A percentile compares a stretch with the other conserved stretches of the same genome.
phyloP scores from a whole-genome alignment of 2,329 filamentous ascomycete genomes.

The Penicillium sp. region DNA sequence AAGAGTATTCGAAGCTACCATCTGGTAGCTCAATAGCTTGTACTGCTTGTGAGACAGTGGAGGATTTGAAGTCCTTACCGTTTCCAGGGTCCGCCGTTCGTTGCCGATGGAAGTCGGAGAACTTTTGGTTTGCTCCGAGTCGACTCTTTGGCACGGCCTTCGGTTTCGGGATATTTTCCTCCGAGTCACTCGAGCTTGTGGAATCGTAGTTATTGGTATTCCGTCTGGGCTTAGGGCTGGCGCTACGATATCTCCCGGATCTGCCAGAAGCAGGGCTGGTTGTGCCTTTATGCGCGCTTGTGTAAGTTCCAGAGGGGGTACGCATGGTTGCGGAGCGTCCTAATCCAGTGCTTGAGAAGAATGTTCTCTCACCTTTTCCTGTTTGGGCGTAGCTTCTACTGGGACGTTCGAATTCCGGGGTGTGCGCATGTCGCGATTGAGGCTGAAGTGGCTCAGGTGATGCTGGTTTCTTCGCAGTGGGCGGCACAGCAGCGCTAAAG shows the following conservation, averaged over 20 bases:
- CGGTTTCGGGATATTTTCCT: constrained; percentile 36
- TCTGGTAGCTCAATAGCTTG: background rate
- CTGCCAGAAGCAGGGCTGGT: constrained; percentile 34
- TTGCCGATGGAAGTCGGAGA: constrained; percentile 26
- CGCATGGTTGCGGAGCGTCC: constrained; percentile 55
- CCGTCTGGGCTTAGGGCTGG: constrained; percentile 43
- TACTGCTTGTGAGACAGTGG: constrained; percentile 3
- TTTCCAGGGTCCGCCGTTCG: constrained; percentile 25
- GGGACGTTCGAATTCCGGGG: constrained; percentile 50
- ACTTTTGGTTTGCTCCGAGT: constrained; percentile 32
- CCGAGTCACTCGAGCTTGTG: constrained; percentile 43
- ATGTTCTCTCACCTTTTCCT: constrained; percentile 56
- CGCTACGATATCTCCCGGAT: constrained; percentile 42
- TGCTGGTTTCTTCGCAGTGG: constrained; percentile 44
- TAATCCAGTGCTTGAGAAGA: constrained; percentile 53
- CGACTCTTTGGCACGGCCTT: constrained; percentile 45
- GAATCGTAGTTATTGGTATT: constrained; percentile 33
- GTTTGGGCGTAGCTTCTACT: constrained; percentile 56
- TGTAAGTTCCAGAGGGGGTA: constrained; percentile 45
- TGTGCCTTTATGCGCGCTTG: constrained; percentile 38
- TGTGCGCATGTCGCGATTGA: constrained; percentile 3
- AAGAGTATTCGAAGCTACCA: background rate
- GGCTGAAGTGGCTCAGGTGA: constrained; percentile 28
- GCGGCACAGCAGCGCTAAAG: constrained; percentile 41
- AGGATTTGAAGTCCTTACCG: constrained; percentile 33